Evolutionary conservation across 2,329 filamentous ascomycete species (phyloP).

Genomic region (Bertia moriformis): DNA sequence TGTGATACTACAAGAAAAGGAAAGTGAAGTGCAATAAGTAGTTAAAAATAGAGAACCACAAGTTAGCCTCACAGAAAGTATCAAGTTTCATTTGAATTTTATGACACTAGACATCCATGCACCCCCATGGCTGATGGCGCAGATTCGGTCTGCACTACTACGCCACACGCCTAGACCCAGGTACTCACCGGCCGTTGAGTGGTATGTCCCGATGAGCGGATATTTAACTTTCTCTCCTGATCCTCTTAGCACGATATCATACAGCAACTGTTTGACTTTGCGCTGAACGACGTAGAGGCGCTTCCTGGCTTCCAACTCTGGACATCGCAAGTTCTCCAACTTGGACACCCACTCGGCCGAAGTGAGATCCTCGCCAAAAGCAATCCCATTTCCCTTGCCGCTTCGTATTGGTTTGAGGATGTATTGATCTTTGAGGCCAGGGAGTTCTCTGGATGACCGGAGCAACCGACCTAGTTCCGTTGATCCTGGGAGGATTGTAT

Average conservation of each 20-base stretch:
- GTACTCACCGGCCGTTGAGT: conserved; percentile 11
- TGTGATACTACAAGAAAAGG: too few relatives aligned
- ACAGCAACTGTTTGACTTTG: conserved; percentile 12
- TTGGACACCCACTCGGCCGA: conserved; percentile 12
- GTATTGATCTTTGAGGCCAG: conserved; percentile 10
- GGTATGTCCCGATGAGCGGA: conserved; percentile 15
- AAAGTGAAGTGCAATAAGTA: too few relatives aligned
- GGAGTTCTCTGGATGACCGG: conserved; percentile 3
- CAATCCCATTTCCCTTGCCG: conserved; percentile 22
- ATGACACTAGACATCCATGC: conserved; percentile 18
- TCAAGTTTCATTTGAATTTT: too few relatives aligned
- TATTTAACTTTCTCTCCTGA: neutral
- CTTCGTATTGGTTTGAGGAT: conserved; percentile 21
- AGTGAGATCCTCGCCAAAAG: conserved; percentile 20
- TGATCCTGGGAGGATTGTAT: conserved; percentile 18
- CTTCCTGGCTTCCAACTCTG: neutral
- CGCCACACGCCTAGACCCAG: conserved; percentile 17
- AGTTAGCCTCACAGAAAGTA: too few relatives aligned
- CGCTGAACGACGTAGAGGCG: conserved; percentile 13
- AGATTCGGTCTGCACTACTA: conserved; percentile 13
- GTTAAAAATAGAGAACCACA: too few relatives aligned
- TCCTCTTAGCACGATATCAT: conserved; percentile 14
- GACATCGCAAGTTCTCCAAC: conserved; percentile 7
- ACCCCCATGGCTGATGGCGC: conserved; percentile 15
- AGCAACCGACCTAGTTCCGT: conserved; percentile 9